These are phyloP conservation scores for Podospora comata DNA, from an alignment of 495 filamentous ascomycete species.

Conservation along the genomic window DNA sequence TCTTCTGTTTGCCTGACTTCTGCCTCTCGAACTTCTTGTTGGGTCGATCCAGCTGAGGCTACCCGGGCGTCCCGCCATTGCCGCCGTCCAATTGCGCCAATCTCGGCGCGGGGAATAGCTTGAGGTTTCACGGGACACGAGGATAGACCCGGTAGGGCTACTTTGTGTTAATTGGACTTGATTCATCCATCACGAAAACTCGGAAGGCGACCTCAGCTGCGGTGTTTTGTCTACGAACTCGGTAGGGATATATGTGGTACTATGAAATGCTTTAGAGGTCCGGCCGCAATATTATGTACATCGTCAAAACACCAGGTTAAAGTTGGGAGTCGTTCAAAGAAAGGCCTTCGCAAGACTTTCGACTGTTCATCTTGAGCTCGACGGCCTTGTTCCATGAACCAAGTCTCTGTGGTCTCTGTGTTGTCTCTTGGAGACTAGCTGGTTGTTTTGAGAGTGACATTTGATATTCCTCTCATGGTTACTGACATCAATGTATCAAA, in stretches of 20 bases:
- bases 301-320: not conserved
- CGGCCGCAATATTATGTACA: not conserved
- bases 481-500: no score
- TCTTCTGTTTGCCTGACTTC: not conserved
- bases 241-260: no score
- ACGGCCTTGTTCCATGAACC: no score
- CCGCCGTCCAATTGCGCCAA: constrained; percentile 1
- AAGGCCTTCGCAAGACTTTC: not conserved
- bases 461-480: no score
- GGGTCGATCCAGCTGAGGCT: constrained; percentile 8
- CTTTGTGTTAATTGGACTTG: not conserved
- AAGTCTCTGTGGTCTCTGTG: not conserved
- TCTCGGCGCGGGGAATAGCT: not conserved
- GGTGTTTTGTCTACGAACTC: no score
- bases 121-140: constrained; percentile 5
- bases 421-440: no score
- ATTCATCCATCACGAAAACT: not conserved
- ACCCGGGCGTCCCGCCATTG: constrained; percentile 7
- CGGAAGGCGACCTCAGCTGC: no score
- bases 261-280: not conserved
- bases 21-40: not conserved
- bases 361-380: no score
- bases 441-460: no score
- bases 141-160: constrained; percentile 4
- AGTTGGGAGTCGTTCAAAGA: not conserved